Evolutionary conservation across 495 filamentous ascomycete species (phyloP).

Genomic region (Aspergillus ostianus): DNA sequence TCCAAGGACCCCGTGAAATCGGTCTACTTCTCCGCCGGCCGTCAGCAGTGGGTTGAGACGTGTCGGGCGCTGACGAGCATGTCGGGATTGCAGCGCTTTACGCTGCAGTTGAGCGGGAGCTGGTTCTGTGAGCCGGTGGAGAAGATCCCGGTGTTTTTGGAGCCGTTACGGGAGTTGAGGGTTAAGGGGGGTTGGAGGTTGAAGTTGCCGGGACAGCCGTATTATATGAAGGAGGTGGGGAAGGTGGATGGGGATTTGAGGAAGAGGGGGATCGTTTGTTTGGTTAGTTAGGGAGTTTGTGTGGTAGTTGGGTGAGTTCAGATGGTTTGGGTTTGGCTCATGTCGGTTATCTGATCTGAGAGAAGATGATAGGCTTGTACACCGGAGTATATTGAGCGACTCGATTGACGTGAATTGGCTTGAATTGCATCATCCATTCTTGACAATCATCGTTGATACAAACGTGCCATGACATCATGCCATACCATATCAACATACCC

Average conservation of each 20-base stretch:
- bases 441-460: too few species aligned
- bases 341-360: too few species aligned
- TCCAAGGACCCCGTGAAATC: conserved; percentile 46
- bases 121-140: conserved; percentile 47
- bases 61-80: conserved; percentile 31
- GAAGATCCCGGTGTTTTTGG: conserved; percentile 41
- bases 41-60: conserved; percentile 44
- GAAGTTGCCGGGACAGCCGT: conserved; percentile 37
- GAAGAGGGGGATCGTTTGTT: conserved; percentile 28
- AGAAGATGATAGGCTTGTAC: too few species aligned
- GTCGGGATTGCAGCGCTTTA: conserved; percentile 32
- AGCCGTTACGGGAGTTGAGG: conserved; percentile 34
- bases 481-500: too few species aligned
- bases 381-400: too few species aligned
- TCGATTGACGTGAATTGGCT: too few species aligned
- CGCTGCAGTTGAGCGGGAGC: conserved; percentile 34
- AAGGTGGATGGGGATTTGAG: conserved; percentile 32
- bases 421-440: too few species aligned
- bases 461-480: too few species aligned
- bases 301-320: too few species aligned
- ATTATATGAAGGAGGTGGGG: conserved; percentile 36
- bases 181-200: conserved; percentile 32
- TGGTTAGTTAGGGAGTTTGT: too few species aligned
- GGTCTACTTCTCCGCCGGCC: conserved; percentile 43
- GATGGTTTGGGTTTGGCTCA: too few species aligned